Percentiles rank a stretch among this genome's conserved stretches.
phyloP scores from a whole-genome alignment of 257 asterid species.

The Ligustrum vulgare region DNA sequence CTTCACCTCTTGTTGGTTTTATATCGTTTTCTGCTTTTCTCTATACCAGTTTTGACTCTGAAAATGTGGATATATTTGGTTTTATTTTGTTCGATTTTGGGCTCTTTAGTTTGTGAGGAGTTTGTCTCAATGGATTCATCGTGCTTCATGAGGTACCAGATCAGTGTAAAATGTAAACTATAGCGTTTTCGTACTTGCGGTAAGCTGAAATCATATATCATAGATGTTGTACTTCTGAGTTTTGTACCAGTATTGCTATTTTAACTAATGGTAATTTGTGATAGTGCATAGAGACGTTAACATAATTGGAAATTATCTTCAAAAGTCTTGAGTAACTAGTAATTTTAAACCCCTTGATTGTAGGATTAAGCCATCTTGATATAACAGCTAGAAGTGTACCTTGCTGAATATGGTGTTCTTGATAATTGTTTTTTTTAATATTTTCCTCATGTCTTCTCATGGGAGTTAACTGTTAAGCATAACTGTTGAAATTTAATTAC shows the following conservation, averaged over 20 bases:
- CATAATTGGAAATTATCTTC: not conserved
- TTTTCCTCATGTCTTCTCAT: not conserved
- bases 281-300: not conserved
- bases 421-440: too few species aligned
- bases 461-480: not conserved
- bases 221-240: not conserved
- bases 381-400: too few species aligned
- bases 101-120: not conserved
- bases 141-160: not conserved
- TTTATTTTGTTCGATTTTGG: not conserved
- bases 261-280: not conserved
- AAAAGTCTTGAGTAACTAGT: not conserved
- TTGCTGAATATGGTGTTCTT: too few species aligned
- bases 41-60: not conserved
- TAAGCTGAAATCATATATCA: not conserved
- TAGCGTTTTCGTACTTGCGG: not conserved
- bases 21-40: not conserved
- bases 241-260: not conserved
- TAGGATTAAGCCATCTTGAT: not conserved
- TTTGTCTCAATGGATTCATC: not conserved
- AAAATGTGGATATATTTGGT: not conserved
- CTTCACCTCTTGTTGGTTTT: not conserved
- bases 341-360: not conserved
- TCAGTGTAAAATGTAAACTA: not conserved
- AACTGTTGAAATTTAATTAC: not conserved